Percentiles rank a stretch among this genome's conserved stretches.
Conservation (phyloP, 108 stramenopile species). For the Parmales sp. region DNA sequence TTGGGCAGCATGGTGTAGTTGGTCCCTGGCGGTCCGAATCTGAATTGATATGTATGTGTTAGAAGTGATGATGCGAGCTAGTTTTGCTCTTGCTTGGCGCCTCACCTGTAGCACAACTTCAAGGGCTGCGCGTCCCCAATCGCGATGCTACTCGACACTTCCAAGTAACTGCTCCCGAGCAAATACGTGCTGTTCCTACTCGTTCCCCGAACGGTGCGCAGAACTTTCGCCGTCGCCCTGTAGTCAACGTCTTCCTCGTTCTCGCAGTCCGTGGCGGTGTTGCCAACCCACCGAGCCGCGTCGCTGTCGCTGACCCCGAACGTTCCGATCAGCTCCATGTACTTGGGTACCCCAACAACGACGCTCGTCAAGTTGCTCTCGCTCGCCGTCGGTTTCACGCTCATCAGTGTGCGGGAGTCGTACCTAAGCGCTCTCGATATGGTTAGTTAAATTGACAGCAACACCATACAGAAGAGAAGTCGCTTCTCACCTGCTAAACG, state of each 20-base stretch:
- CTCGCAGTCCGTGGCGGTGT: not conserved
- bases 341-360: not conserved
- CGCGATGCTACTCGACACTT: not conserved
- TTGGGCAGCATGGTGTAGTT: not conserved
- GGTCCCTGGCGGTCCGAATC: not conserved
- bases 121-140: not conserved
- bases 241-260: not conserved
- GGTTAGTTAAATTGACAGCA: too few relatives aligned
- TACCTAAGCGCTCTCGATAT: too few relatives aligned
- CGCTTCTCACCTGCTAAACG: not conserved
- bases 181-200: not conserved
- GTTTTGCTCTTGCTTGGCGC: too few relatives aligned
- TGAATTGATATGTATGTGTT: not conserved
- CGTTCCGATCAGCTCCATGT: not conserved
- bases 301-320: not conserved
- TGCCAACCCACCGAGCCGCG: not conserved
- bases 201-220: too few relatives aligned
- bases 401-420: not conserved
- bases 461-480: too few relatives aligned
- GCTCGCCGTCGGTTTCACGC: too few relatives aligned
- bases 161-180: not conserved
- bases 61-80: too few relatives aligned
- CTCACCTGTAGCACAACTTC: not conserved
- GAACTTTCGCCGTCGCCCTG: conserved; percentile 7
- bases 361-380: too few relatives aligned